These are phyloP conservation scores for Fusarium temperatum DNA, from an alignment of 2,329 filamentous ascomycete species.

Conservation along the genomic window DNA sequence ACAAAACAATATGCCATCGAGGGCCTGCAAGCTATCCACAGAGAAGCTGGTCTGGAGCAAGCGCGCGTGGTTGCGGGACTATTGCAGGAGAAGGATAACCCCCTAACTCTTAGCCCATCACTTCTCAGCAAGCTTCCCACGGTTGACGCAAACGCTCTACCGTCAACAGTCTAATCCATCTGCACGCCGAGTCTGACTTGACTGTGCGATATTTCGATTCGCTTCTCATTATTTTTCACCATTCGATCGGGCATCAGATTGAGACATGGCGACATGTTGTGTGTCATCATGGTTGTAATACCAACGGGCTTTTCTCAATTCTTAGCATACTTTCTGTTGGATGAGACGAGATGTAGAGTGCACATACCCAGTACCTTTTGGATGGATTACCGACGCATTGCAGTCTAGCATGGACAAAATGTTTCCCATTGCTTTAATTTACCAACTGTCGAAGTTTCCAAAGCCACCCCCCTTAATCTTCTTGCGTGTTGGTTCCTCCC, in stretches of 20 bases:
- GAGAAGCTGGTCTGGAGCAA: constrained; percentile 57
- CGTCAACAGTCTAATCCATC: constrained; percentile 40
- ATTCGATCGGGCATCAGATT: background rate
- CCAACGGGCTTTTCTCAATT: constrained; percentile 6
- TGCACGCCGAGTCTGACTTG: background rate
- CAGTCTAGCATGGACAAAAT: background rate
- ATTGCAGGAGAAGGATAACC: constrained; percentile 48
- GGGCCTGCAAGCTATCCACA: constrained; percentile 55
- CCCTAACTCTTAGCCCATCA: background rate
- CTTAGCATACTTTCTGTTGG: constrained; percentile 30
- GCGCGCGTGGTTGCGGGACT: constrained; percentile 55
- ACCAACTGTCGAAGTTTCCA: constrained; percentile 96
- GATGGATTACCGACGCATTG: constrained; percentile 1
- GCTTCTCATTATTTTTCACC: background rate
- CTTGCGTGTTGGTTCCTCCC: constrained; percentile 79
- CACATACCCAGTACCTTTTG: constrained; percentile 27
- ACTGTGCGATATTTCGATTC: background rate
- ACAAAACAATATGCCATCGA: constrained; percentile 56
- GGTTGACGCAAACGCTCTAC: constrained; percentile 37
- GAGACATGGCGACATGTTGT: constrained; percentile 9
- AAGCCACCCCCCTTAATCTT: constrained; percentile 83
- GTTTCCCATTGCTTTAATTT: constrained; percentile 24
- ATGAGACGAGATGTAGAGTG: constrained; percentile 14
- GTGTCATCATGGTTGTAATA: constrained; percentile 13
- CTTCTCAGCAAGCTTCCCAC: constrained; percentile 40